These are phyloP conservation scores for Acarospora socialis DNA, from an alignment of 2,329 filamentous ascomycete species.

Conservation along the genomic window DNA sequence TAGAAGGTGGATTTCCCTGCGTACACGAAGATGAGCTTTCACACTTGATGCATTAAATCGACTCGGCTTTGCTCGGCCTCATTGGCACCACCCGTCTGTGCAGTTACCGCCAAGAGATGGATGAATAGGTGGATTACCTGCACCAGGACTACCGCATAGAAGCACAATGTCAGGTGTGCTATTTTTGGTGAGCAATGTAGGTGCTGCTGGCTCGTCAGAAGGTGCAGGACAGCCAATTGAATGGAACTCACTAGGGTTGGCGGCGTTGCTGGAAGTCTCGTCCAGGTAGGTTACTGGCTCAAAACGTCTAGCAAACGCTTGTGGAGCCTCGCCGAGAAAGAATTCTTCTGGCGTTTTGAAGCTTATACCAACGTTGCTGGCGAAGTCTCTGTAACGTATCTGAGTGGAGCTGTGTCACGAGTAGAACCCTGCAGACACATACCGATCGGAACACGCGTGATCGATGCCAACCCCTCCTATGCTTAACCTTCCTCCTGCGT, in stretches of 20 bases:
- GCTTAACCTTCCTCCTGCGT: constrained; percentile 50
- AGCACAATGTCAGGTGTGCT: constrained; percentile 62
- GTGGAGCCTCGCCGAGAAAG: constrained; percentile 56
- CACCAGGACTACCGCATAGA: constrained; percentile 76
- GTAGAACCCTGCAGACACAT: constrained; percentile 9
- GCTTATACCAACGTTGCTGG: constrained; percentile 63
- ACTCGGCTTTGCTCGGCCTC: no score
- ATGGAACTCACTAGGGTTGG: constrained; percentile 6
- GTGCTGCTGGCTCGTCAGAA: constrained; percentile 6
- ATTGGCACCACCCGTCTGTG: no score
- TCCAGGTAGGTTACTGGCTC: constrained; percentile 48
- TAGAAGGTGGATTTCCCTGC: constrained; percentile 89
- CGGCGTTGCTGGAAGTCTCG: constrained; percentile 9
- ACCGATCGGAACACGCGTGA: constrained; percentile 48
- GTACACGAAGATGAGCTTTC: no score
- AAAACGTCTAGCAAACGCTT: constrained; percentile 55
- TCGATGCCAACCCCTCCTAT: constrained; percentile 34
- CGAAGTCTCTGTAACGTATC: constrained; percentile 55
- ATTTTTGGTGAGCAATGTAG: constrained; percentile 39
- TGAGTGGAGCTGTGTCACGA: constrained; percentile 2
- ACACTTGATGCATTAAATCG: no score
- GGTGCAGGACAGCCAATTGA: neutral
- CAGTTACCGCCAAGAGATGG: no score
- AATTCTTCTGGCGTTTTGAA: constrained; percentile 88
- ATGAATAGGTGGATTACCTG: no score